These are phyloP conservation scores for Kluyveromyces siamensis DNA, from an alignment of 805 yeast genomes.

Conservation along the genomic window DNA sequence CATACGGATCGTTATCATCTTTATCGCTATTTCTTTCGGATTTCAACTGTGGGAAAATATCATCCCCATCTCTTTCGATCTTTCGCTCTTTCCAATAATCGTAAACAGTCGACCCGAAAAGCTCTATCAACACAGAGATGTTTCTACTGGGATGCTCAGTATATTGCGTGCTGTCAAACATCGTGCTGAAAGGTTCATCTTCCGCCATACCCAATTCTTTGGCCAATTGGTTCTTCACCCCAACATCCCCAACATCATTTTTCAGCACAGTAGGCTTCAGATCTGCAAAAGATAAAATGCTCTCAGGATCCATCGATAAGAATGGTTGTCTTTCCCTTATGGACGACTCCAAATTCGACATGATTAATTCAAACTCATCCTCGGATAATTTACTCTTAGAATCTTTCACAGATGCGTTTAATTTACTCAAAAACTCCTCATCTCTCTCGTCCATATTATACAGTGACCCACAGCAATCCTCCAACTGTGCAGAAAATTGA, in stretches of 20 bases:
- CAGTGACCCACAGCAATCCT: slow-evolving; percentile 78
- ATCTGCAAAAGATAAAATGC: slow-evolving; percentile 63
- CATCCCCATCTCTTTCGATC: slow-evolving; percentile 56
- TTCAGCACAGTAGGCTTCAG: slow-evolving; percentile 43
- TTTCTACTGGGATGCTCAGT: slow-evolving; percentile 37
- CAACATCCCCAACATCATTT: slow-evolving; percentile 35
- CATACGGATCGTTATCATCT: slow-evolving; percentile 90
- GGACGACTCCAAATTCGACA: slow-evolving; percentile 63
- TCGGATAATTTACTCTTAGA: slow-evolving; percentile 43
- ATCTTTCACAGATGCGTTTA: slow-evolving; percentile 23
- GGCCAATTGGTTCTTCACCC: slow-evolving; percentile 48
- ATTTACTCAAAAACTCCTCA: slow-evolving; percentile 51
- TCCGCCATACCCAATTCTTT: slow-evolving; percentile 40
- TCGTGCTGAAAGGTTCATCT: slow-evolving; percentile 45
- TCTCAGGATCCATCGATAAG: slow-evolving; percentile 73
- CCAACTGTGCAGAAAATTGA: slow-evolving; percentile 90
- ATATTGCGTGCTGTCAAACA: slow-evolving; percentile 35
- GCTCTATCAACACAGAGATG: slow-evolving; percentile 34
- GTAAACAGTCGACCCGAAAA: slow-evolving; percentile 61
- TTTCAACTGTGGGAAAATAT: slow-evolving; percentile 65
- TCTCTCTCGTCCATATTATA: slow-evolving; percentile 90
- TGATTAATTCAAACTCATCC: slow-evolving; percentile 76
- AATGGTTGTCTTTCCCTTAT: slow-evolving; percentile 83
- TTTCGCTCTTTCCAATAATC: slow-evolving; percentile 76
- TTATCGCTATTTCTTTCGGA: slow-evolving; percentile 84